phyloP scores from a whole-genome alignment of 768 basidiomycete genomes.

The Termitomyces titanicus region DNA sequence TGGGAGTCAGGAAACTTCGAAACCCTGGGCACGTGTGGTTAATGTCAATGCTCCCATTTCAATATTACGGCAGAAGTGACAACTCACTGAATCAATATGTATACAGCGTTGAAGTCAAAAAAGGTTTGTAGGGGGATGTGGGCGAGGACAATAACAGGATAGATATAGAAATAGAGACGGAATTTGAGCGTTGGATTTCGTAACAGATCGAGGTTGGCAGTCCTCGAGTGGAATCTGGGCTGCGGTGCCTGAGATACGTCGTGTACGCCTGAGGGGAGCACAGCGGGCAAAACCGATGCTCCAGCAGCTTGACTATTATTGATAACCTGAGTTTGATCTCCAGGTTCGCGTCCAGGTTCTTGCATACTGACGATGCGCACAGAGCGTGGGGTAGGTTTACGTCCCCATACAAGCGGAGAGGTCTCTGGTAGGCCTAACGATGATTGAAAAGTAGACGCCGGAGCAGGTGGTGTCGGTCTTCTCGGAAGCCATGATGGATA shows the following conservation, averaged over 20 bases:
- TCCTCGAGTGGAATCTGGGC: slow-evolving; percentile 65
- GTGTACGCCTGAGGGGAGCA: slow-evolving; percentile 34
- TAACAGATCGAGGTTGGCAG: slow-evolving; percentile 66
- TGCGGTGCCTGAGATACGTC: slow-evolving; percentile 35
- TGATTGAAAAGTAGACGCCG: slow-evolving; percentile 65
- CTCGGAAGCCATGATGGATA: slow-evolving; percentile 86
- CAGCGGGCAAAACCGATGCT: slow-evolving; percentile 36
- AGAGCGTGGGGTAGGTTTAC: slow-evolving; percentile 76
- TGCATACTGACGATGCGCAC: slow-evolving; percentile 78
- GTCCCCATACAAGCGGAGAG: slow-evolving; percentile 47
- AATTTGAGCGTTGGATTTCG: slow-evolving; percentile 53
- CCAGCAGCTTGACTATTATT: slow-evolving; percentile 52
- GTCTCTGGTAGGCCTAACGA: slow-evolving; percentile 39
- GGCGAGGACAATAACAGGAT: slow-evolving; percentile 67
- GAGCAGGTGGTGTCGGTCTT: slow-evolving; percentile 73
- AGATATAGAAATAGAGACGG: slow-evolving; percentile 63
- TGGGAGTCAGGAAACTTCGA: slow-evolving; percentile 71
- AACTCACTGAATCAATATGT: slow-evolving; percentile 79
- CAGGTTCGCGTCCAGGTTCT: slow-evolving; percentile 47
- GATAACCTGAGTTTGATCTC: slow-evolving; percentile 45
- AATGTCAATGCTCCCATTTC: background rate
- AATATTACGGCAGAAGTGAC: slow-evolving; percentile 1
- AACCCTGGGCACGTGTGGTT: slow-evolving; percentile 42
- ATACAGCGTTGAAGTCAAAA: slow-evolving; percentile 88
- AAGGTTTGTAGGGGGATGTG: slow-evolving; percentile 77